A percentile compares a stretch with the other conserved stretches of the same genome.
Conservation (phyloP, 2,329 filamentous ascomycete species). For the Magnaporthiopsis rhizophila region DNA sequence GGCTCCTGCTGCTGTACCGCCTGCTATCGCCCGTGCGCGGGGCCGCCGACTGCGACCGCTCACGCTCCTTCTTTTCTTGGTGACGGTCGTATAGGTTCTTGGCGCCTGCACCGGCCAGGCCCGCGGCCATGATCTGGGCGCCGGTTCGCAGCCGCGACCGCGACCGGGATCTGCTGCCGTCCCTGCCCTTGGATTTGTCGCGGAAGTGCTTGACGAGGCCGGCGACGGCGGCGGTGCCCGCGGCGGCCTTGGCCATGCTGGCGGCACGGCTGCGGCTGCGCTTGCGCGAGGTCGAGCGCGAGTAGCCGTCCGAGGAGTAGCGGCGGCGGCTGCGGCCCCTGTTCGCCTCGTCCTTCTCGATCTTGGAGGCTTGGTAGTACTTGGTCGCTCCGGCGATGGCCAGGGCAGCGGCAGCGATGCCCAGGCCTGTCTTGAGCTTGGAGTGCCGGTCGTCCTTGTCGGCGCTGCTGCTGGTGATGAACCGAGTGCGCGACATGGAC, state of each 20-base stretch:
- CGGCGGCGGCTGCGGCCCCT: conserved; percentile 49
- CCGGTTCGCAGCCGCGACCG: conserved; percentile 42
- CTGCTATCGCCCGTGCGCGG: background rate
- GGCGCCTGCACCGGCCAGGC: conserved; percentile 51
- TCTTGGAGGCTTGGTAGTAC: conserved; percentile 52
- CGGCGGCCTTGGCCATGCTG: conserved; percentile 48
- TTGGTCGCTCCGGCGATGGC: conserved; percentile 59
- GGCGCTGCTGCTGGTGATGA: background rate
- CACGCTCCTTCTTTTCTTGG: conserved; percentile 50
- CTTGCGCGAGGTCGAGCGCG: conserved; percentile 35
- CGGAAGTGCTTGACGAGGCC: conserved; percentile 51
- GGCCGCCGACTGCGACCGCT: conserved; percentile 11
- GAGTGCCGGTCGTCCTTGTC: conserved; percentile 28
- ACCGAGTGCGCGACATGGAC: background rate
- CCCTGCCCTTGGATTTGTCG: conserved; percentile 41
- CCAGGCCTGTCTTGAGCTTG: conserved; percentile 52
- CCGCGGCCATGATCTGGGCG: conserved; percentile 53
- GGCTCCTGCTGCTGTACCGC: conserved; percentile 7
- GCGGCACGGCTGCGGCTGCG: conserved; percentile 35
- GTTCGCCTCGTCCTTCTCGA: conserved; percentile 49
- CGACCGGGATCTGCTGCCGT: conserved; percentile 27
- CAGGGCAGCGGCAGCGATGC: conserved; percentile 54
- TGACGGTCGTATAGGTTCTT: conserved; percentile 54
- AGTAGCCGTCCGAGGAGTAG: conserved; percentile 24
- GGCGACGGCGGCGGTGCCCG: conserved; percentile 49